Base-by-base conservation (phyloP, 306 rosid genomes). In the Arachis hypogaea region DNA sequence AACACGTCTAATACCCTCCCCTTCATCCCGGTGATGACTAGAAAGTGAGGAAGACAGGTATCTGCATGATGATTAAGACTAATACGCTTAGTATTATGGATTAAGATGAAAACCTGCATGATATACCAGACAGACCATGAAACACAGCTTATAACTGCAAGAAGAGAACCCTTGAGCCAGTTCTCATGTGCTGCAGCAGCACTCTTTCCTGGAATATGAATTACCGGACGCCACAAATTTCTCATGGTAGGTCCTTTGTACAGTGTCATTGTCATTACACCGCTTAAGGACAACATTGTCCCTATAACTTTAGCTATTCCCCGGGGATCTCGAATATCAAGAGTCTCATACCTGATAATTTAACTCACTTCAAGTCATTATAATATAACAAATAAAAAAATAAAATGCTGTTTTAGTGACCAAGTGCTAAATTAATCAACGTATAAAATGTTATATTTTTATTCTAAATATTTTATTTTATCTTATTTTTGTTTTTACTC, bases 141-240 rank as follows among this genome's bases (percentile, higher is more conserved):
- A 36, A 94, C 44, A 87, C 96, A 89, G 80, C 93, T 86, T 74
- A 84, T 44, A 68, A 89, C 77, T 0, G 86, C 77, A 9, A 91
- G 97, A 79, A 88, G 47, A 36, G 97, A 94, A 68, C 97, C 98
- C 93, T 84, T 88, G 22, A 89, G 47, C 91, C 98, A 85, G 18
- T 74, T 69, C 63, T 86, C 86, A 57, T 78, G 86, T 18, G 73
- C 66, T 51, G 58, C 58, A 52, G 83, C 66, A 55, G 76, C 65
- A 56, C 49, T 72, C 33, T 73, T 85, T 51, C 83, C 81, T 70
- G 74, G 82, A 29, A 84, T 76, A 5, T 81, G 88, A 59, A 91
- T 77, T 7, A 88, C 44, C 40, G 96, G 96, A 54, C 18, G 78
- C 86, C 90, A 65, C n/a, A 84, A 16, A 79, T 78, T 85, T 81